Conservation (phyloP, 495 filamentous ascomycete genomes). For the Neurospora sp. region DNA sequence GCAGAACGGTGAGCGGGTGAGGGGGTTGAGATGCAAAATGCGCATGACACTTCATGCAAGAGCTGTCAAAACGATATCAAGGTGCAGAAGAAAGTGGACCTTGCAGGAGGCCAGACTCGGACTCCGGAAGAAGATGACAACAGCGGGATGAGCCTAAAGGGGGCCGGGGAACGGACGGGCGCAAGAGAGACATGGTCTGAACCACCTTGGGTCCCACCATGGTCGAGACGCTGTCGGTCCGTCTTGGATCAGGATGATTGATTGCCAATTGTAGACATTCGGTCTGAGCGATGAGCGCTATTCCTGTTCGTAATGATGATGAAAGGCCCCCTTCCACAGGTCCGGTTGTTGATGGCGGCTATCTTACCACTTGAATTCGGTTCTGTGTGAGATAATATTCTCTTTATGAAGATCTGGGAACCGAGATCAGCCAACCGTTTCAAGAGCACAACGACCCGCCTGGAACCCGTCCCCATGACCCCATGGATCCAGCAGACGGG, state of each 20-base stretch:
- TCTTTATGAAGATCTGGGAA: neutral
- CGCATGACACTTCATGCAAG: slow-evolving; percentile 4
- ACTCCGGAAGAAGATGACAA: slow-evolving; percentile 14
- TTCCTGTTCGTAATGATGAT: neutral
- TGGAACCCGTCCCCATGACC: neutral
- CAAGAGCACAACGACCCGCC: neutral
- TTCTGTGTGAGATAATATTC: neutral
- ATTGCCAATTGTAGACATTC: neutral
- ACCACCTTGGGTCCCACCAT: neutral
- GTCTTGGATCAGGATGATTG: neutral
- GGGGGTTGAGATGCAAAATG: neutral
- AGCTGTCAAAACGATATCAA: slow-evolving; percentile 11
- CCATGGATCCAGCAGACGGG: neutral
- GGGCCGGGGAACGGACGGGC: slow-evolving; percentile 3
- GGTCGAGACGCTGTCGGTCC: neutral
- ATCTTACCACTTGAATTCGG: neutral
- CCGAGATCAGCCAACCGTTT: neutral
- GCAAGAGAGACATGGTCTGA: neutral
- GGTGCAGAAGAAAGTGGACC: slow-evolving; percentile 8
- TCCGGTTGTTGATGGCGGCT: neutral
- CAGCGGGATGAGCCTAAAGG: slow-evolving; percentile 24
- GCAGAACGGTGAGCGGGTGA: neutral
- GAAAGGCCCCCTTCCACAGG: neutral
- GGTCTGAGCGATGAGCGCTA: neutral
- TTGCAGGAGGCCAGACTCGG: slow-evolving; percentile 4